Evolutionary conservation across 352 stramenopile species (phyloP), one percentile per base, ranked within the genome.

Genomic region (Phytophthora sp.): DNA sequence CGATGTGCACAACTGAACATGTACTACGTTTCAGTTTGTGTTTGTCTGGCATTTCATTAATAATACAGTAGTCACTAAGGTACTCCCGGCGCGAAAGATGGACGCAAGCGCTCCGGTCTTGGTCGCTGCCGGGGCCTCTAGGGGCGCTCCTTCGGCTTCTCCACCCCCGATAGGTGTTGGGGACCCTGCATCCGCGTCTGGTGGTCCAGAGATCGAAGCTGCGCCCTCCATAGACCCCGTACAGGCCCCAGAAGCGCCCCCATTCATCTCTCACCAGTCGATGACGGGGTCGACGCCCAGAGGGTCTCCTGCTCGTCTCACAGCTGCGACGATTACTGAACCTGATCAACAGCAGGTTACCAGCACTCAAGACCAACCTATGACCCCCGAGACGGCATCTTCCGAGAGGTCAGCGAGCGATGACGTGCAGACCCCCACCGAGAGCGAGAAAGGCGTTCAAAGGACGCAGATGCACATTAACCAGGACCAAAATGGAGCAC

Each of bases 1-100:
- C n/a, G n/a, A n/a, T n/a, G n/a, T n/a, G n/a, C n/a, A n/a, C n/a
- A n/a, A n/a, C n/a, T n/a, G n/a, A n/a, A n/a, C n/a, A n/a, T n/a
- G n/a, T n/a, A n/a, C n/a, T n/a, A n/a, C n/a, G n/a, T n/a, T n/a
- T n/a, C n/a, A 33, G 1, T 33, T 33, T 33, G 29, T 4, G 29
- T 33, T n/a, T n/a, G n/a, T n/a, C n/a, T n/a, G n/a, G n/a, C n/a
- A n/a, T n/a, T n/a, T n/a, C n/a, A n/a, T n/a, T n/a, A n/a, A n/a
- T n/a, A n/a, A n/a, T n/a, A n/a, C n/a, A n/a, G n/a, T n/a, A n/a
- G n/a, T n/a, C n/a, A n/a, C n/a, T n/a, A n/a, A n/a, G n/a, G n/a
- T n/a, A n/a, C n/a, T n/a, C n/a, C n/a, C n/a, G 24, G 23, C 38
- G 33, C 52, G 24, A 63, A 57, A 21, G 33, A 74, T 75, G 67